Evolutionary conservation across 768 basidiomycete genomes (phyloP), one percentile per base, ranked within the genome.

Genomic region (Podaxis pistillaris): DNA sequence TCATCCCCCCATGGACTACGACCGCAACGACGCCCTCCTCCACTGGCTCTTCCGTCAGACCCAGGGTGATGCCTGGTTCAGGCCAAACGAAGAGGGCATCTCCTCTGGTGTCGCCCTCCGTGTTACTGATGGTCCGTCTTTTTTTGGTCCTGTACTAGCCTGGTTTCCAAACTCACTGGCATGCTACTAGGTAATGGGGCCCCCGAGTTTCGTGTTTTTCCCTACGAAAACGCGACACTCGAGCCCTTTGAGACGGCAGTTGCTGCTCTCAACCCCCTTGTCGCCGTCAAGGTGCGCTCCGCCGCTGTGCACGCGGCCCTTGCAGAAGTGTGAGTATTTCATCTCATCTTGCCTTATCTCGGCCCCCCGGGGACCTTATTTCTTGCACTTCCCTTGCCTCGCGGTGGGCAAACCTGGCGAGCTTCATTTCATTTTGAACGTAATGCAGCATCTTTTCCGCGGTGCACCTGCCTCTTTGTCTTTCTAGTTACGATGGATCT

Each of bases 61-160:
- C 0, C 90, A 91, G 71, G 89, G 88, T 44, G 90, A 92, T 56
- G 88, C 89, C 3, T 92, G 90, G 90, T 91, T 92, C 72, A 85
- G 90, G 63, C 89, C 90, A 12, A 84, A 89, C 36, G 88, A 90
- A 66, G 84, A 90, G 70, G 83, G 84, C 66, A 78, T 91, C 54
- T 87, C 90, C 24, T 86, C 86, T 0, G 90, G 90, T 30, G 89
- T 92, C 38, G 90, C 89, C 38, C 75, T 92, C 6, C 70, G 82
- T 5, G 76, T 82, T 2, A 72, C 71, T 28, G 79, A 82, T 62
- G 79, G 81, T 62, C 11, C n/a, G 37, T 19, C 26, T 26, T 13
- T 50, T 24, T 50, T 24, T 24, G 19, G 9, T 12, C 12, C 3
- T 49, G 3, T n/a, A 41, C 5, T 50, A 28, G 4, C 24, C 22